phyloP scores from a whole-genome alignment of 108 stramenopile genomes.

The Stephanodiscus triporus region DNA sequence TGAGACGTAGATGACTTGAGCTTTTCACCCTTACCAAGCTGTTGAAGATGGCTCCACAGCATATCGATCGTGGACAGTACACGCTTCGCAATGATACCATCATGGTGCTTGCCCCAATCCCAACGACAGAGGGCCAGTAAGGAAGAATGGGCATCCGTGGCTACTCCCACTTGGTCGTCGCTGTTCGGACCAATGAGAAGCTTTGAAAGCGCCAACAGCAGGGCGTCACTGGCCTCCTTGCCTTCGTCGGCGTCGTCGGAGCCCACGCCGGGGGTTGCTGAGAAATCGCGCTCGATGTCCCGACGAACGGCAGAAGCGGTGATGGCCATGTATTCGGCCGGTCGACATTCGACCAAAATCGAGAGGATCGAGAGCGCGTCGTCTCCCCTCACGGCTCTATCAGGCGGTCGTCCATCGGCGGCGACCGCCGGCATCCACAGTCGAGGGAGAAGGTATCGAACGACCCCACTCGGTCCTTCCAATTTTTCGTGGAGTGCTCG shows the following conservation, averaged over 20 bases:
- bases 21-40: slow-evolving; percentile 11
- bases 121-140: slow-evolving; percentile 29
- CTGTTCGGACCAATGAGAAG: slow-evolving; percentile 29
- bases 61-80: slow-evolving; percentile 7
- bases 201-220: slow-evolving; percentile 29
- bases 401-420: background rate
- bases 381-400: slow-evolving; percentile 8
- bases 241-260: background rate
- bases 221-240: slow-evolving; percentile 25
- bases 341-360: slow-evolving; percentile 23
- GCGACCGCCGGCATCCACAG: slow-evolving; percentile 15
- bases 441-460: slow-evolving; percentile 13
- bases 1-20: slow-evolving; percentile 22
- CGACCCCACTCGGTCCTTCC: slow-evolving; percentile 29
- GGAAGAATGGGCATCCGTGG: slow-evolving; percentile 35
- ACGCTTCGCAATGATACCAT: slow-evolving; percentile 8
- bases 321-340: slow-evolving; percentile 18
- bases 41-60: slow-evolving; percentile 34
- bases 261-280: background rate
- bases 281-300: slow-evolving; percentile 23
- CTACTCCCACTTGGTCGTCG: slow-evolving; percentile 34
- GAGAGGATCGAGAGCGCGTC: slow-evolving; percentile 32
- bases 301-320: slow-evolving; percentile 27
- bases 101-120: slow-evolving; percentile 11
- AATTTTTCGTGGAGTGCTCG: slow-evolving; percentile 35